phyloP scores from a whole-genome alignment of 2,329 filamentous ascomycete genomes.

The Aspergillus luchuensis region DNA sequence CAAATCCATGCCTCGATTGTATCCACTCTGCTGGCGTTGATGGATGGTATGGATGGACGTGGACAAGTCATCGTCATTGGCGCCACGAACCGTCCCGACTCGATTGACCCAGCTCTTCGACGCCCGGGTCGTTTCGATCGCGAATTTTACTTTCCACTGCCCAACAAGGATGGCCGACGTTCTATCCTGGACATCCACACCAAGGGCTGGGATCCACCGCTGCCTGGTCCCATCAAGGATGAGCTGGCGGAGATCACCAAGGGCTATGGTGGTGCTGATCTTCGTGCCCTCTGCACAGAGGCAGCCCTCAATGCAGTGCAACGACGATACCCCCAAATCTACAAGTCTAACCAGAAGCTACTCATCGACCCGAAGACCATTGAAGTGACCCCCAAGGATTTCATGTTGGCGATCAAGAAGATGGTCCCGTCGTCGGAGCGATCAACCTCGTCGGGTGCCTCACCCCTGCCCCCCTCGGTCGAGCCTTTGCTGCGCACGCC shows the following conservation, averaged over 20 bases:
- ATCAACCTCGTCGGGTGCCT: constrained; percentile 80
- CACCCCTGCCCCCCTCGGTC: constrained; percentile 75
- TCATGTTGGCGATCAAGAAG: constrained; percentile 95
- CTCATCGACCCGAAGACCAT: constrained; percentile 84
- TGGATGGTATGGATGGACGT: constrained; percentile 98
- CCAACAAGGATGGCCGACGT: constrained; percentile 75
- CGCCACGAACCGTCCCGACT: constrained; percentile 96
- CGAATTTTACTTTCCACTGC: constrained; percentile 97
- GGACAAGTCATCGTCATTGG: constrained; percentile 98
- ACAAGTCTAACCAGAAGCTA: constrained; percentile 84
- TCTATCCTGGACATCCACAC: constrained; percentile 95
- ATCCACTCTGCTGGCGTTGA: constrained; percentile 86
- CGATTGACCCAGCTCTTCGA: constrained; percentile 92
- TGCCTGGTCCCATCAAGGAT: constrained; percentile 76
- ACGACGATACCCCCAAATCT: constrained; percentile 93
- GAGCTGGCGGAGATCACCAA: constrained; percentile 84
- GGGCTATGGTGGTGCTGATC: constrained; percentile 93
- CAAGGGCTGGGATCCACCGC: constrained; percentile 79
- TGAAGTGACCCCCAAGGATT: constrained; percentile 86
- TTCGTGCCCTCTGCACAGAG: constrained; percentile 92
- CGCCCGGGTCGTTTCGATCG: constrained; percentile 93
- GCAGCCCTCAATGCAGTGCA: constrained; percentile 95
- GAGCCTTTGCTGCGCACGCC: constrained; percentile 78
- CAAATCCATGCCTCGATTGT: constrained; percentile 98
- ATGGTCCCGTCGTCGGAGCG: constrained; percentile 93